A percentile compares a stretch with the other conserved stretches of the same genome.
phyloP scores from a whole-genome alignment of 139 green algal species.

The Chlorokybus atmophyticus region DNA sequence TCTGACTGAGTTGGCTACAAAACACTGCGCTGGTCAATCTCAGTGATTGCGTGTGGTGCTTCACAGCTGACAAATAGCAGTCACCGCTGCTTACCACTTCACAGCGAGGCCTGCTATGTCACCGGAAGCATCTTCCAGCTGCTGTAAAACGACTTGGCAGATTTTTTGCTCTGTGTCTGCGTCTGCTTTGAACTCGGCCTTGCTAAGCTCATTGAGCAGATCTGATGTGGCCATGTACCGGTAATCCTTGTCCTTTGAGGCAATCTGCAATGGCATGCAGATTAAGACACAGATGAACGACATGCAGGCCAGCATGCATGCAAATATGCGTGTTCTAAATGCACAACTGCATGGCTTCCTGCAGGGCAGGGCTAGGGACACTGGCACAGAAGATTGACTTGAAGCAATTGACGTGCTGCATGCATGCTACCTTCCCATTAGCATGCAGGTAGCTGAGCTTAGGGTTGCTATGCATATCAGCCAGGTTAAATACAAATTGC shows the following conservation, averaged over 20 bases:
- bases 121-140: constrained; percentile 70
- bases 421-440: too few relatives aligned
- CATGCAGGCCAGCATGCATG: not conserved
- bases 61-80: constrained; percentile 4
- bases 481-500: too few relatives aligned
- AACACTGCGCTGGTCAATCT: too few relatives aligned
- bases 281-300: not conserved
- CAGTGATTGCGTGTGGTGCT: too few relatives aligned
- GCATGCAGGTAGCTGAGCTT: too few relatives aligned
- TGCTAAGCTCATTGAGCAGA: constrained; percentile 68
- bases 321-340: not conserved
- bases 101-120: constrained; percentile 81
- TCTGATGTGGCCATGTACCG: constrained; percentile 91
- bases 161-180: constrained; percentile 51
- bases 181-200: constrained; percentile 54
- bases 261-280: constrained; percentile 13
- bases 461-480: too few relatives aligned
- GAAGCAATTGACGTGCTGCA: too few relatives aligned
- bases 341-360: too few relatives aligned
- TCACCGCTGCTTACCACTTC: constrained; percentile 39
- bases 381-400: too few relatives aligned
- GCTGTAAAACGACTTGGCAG: constrained; percentile 48
- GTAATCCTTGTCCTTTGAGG: constrained; percentile 45
- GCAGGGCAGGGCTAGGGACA: too few relatives aligned
- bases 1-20: too few relatives aligned